Evolutionary conservation across 352 stramenopile genomes (phyloP).

Genomic region (Phytophthora fragariaefolia): DNA sequence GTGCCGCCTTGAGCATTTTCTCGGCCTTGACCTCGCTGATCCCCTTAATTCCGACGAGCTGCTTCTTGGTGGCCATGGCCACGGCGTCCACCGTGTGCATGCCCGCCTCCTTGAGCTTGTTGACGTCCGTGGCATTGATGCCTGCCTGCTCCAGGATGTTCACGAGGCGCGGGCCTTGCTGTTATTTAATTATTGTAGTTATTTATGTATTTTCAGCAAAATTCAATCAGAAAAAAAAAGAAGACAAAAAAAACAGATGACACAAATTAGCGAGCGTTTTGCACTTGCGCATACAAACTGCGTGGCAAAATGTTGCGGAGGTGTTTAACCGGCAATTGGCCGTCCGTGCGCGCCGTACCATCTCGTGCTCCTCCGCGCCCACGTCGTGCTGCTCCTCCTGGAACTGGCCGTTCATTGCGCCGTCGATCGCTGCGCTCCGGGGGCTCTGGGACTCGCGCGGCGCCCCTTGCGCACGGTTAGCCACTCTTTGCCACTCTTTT

Average conservation of each 20-base stretch:
- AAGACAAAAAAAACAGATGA: too few species aligned
- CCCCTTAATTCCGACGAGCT: conserved; percentile 98
- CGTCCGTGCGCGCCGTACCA: conserved; percentile 23
- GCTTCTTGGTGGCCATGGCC: conserved; percentile 97
- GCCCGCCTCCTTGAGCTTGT: conserved; percentile 97
- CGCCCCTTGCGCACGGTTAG: not conserved
- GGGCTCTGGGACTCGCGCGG: not conserved
- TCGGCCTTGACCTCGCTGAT: conserved; percentile 99
- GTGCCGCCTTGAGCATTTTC: conserved; percentile 98
- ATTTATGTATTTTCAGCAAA: not conserved
- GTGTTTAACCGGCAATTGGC: not conserved
- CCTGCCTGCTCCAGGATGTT: conserved; percentile 96
- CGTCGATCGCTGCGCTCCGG: not conserved
- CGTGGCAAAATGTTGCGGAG: not conserved
- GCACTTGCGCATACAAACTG: conserved; percentile 36
- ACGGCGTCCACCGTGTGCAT: conserved; percentile 99
- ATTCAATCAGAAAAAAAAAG: conserved; percentile 17
- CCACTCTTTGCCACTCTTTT: not conserved
- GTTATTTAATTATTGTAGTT: not conserved
- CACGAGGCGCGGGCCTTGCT: conserved; percentile 87
- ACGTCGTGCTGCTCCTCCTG: conserved; percentile 54
- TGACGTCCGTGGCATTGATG: conserved; percentile 97
- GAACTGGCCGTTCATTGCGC: conserved; percentile 43
- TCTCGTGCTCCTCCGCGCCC: conserved; percentile 51
- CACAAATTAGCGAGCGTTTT: too few species aligned